Evolutionary conservation across 2,329 filamentous ascomycete genomes (phyloP).

Genomic region (Thielaviopsis ethacetica): DNA sequence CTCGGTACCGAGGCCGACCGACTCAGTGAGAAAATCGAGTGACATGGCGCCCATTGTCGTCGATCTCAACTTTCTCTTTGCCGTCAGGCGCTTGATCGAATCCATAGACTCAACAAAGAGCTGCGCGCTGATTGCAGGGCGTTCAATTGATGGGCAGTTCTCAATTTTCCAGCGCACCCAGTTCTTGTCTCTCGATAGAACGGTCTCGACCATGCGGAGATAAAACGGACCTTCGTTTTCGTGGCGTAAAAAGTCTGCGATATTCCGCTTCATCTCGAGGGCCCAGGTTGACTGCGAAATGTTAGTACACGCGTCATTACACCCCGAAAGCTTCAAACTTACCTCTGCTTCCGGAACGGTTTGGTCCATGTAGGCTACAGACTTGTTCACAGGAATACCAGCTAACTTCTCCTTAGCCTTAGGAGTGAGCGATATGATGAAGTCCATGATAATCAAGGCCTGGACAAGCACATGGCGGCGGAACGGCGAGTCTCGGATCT

Average conservation of each 20-base stretch:
- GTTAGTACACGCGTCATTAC: constrained; percentile 8
- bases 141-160: constrained; percentile 74
- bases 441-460: constrained; percentile 85
- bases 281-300: constrained; percentile 61
- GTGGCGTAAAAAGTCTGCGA: constrained; percentile 68
- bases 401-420: constrained; percentile 66
- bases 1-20: constrained; percentile 18
- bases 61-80: constrained; percentile 53
- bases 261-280: constrained; percentile 55
- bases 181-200: constrained; percentile 89
- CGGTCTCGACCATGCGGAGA: constrained; percentile 90
- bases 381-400: constrained; percentile 60
- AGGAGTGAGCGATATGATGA: constrained; percentile 76
- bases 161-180: constrained; percentile 99
- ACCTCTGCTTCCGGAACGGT: constrained; percentile 70
- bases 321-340: constrained; percentile 21
- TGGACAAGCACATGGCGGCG: constrained; percentile 89
- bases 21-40: constrained; percentile 59
- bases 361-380: constrained; percentile 67
- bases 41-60: constrained; percentile 57
- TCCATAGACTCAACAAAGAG: constrained; percentile 55
- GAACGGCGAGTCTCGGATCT: constrained; percentile 90
- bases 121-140: constrained; percentile 49
- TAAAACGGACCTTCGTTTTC: constrained; percentile 82
- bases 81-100: constrained; percentile 47